These are phyloP conservation scores for Ophiostoma montium DNA, from an alignment of 2,329 filamentous ascomycete genomes.

Conservation along the genomic window DNA sequence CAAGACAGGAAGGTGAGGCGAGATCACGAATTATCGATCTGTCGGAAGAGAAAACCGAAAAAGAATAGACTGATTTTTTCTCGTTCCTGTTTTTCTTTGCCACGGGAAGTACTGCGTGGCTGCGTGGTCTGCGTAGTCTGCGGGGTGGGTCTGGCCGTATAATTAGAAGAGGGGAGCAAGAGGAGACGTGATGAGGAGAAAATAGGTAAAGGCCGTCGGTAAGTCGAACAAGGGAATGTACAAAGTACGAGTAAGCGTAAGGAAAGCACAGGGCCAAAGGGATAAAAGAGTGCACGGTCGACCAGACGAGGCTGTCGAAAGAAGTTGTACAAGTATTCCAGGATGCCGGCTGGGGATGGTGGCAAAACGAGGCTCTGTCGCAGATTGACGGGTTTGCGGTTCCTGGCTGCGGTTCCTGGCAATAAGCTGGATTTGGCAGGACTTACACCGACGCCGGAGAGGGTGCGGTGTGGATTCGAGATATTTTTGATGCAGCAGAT, in stretches of 20 bases:
- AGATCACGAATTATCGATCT: slow-evolving; percentile 1
- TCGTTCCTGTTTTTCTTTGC: slow-evolving; percentile 4
- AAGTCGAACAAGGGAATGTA: background rate
- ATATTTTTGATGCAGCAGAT: background rate
- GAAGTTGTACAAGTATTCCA: background rate
- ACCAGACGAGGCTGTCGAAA: background rate
- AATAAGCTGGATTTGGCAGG: background rate
- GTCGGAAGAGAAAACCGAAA: slow-evolving; percentile 1
- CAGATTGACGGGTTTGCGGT: background rate
- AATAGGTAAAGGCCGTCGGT: background rate
- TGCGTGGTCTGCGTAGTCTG: slow-evolving; percentile 7
- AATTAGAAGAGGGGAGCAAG: slow-evolving; percentile 7
- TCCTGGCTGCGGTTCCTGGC: too few species aligned
- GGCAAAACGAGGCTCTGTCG: slow-evolving; percentile 5
- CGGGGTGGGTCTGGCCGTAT: slow-evolving; percentile 9
- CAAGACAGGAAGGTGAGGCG: slow-evolving; percentile 3
- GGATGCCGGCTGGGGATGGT: background rate
- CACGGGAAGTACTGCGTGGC: slow-evolving; percentile 7
- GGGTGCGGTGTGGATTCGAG: background rate
- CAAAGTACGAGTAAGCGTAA: background rate
- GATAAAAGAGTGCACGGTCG: background rate
- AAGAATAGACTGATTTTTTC: slow-evolving; percentile 3
- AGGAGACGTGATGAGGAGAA: slow-evolving; percentile 1
- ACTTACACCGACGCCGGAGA: background rate
- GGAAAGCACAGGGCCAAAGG: background rate